These are phyloP conservation scores for Paecilomyces sp. DNA, from an alignment of 2,329 filamentous ascomycete genomes.

Conservation along the genomic window DNA sequence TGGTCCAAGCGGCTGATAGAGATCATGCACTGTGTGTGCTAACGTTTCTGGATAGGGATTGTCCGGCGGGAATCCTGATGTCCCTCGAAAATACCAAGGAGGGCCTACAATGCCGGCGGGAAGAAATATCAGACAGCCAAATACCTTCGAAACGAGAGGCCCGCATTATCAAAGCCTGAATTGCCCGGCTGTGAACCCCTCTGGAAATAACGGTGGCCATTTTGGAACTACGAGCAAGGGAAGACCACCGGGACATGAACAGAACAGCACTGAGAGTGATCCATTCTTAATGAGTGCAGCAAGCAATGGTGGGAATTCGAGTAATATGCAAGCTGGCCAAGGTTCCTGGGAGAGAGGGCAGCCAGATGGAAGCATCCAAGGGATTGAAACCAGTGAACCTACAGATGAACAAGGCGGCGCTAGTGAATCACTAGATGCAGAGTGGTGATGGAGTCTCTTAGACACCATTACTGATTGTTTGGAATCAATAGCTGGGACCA, in stretches of 20 bases:
- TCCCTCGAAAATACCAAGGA: background rate
- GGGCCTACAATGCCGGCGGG: background rate
- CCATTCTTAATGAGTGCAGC: background rate
- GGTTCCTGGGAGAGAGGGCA: background rate
- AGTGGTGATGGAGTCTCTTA: too few relatives aligned
- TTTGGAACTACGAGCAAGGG: background rate
- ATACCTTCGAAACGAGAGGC: background rate
- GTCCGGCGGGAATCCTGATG: background rate
- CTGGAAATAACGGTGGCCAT: background rate
- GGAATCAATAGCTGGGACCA: too few relatives aligned
- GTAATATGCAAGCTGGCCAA: background rate
- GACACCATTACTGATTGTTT: too few relatives aligned
- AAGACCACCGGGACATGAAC: background rate
- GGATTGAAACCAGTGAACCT: background rate
- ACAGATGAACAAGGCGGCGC: background rate
- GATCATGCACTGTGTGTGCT: constrained; percentile 1
- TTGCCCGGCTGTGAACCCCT: background rate
- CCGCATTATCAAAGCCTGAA: background rate
- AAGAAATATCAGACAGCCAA: background rate
- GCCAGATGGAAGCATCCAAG: background rate
- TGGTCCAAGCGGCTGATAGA: background rate
- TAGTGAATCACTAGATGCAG: too few relatives aligned
- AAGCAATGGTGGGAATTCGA: background rate
- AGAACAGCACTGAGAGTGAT: background rate
- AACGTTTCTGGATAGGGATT: constrained; percentile 8